Percentiles rank a stretch among this genome's conserved stretches.
Evolutionary conservation across 2,329 filamentous ascomycete species (phyloP).

Genomic region (Incumbomyces delicatus): DNA sequence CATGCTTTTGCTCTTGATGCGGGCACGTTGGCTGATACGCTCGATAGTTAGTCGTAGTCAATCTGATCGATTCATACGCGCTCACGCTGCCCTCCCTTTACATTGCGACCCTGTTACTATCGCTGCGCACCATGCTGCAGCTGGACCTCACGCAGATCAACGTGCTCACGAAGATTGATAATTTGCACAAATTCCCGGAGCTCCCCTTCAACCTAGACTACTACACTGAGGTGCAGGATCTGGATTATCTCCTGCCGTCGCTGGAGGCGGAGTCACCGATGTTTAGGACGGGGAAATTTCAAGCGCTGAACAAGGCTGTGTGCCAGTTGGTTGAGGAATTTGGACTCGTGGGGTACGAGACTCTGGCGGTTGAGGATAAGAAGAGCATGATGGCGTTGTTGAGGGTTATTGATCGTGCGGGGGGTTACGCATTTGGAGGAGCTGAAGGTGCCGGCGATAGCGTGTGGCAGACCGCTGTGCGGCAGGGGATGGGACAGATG

Average conservation of each 20-base stretch:
- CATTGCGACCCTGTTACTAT: slow-evolving; percentile 85
- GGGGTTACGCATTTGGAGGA: slow-evolving; percentile 84
- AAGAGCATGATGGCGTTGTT: slow-evolving; percentile 91
- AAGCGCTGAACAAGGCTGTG: slow-evolving; percentile 75
- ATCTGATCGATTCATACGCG: slow-evolving; percentile 89
- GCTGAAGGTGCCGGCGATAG: slow-evolving; percentile 90
- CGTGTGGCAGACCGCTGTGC: slow-evolving; percentile 94
- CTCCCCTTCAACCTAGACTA: slow-evolving; percentile 93
- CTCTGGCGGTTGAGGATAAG: slow-evolving; percentile 91
- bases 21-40: slow-evolving; percentile 23
- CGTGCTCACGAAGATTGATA: slow-evolving; percentile 95
- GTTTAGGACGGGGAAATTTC: slow-evolving; percentile 64
- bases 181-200: slow-evolving; percentile 71
- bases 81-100: slow-evolving; percentile 89
- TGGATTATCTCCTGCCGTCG: slow-evolving; percentile 70
- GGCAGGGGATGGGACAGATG: slow-evolving; percentile 58
- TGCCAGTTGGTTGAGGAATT: slow-evolving; percentile 82
- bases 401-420: slow-evolving; percentile 79
- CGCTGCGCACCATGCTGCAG: slow-evolving; percentile 92
- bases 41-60: slow-evolving; percentile 73
- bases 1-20: neutral
- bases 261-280: slow-evolving; percentile 69
- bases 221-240: slow-evolving; percentile 94
- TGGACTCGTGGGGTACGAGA: slow-evolving; percentile 82
- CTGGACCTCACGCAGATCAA: slow-evolving; percentile 96